Evolutionary conservation across 2,329 filamentous ascomycete species (phyloP), one percentile per base, ranked within the genome.

Genomic region (Huntiella moniliformis): DNA sequence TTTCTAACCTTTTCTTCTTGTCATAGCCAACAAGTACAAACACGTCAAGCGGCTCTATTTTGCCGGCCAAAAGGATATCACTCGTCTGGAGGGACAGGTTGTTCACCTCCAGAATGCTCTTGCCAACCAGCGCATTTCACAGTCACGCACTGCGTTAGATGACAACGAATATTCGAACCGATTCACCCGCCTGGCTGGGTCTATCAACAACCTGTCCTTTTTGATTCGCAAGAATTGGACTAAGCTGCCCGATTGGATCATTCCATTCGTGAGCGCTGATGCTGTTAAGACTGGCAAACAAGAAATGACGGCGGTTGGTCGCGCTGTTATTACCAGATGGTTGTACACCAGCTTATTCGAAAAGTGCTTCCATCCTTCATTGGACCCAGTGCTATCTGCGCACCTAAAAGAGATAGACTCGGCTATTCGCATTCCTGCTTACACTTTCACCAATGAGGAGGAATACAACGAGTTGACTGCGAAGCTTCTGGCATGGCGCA

Each of bases 21-120:
- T 34, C 28, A 28, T 39, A 94, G 87, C 91, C 57, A 77, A 76
- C 53, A 98, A 98, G 65, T 98, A 98, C 60, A 92, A 92, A 60
- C 94, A 95, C 58, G 88, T 98, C 48, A 98, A 98, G 67, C 79
- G 86, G 47, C 82, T 95, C 55, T 98, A 95, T 60, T 96, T 96
- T 60, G 91, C 96, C 52, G 86, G 88, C 57, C 91, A 93, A 58
- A 72, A 78, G 12, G 87, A 95, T 62, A 88, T 96, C 45, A 87
- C 95, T 56, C 76, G 82, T 55, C 80, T 93, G 55, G 91, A 93
- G 58, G 72, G 78, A n/a, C 87, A 95, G 62, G 88, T 96, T 46
- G 87, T 95, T 56, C 76, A 82, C 55, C 80, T 93, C 55, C 91
- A 98, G 60, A 96, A 98, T 60, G 91, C 86, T n/a, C 74, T 98